Evolutionary conservation across 140 eudicot species (phyloP).

Genomic region (Anethum foeniculum): DNA sequence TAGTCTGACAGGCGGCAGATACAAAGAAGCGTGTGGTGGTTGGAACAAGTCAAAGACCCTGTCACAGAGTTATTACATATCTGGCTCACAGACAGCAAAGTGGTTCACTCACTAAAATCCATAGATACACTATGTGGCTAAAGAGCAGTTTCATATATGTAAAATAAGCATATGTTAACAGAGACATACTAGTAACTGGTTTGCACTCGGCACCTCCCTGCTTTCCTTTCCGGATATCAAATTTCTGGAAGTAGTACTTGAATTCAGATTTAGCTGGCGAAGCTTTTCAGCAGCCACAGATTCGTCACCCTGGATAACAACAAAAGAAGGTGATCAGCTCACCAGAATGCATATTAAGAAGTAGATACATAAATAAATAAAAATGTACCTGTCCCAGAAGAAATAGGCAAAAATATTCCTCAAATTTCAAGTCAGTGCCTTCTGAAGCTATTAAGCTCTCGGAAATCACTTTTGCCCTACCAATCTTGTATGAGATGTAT

Average conservation of each 20-base stretch:
- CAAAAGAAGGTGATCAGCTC: conserved; percentile 4
- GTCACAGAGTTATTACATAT: not conserved
- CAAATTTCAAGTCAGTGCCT: conserved; percentile 79
- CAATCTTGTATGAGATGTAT: conserved; percentile 45
- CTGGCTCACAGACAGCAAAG: not conserved
- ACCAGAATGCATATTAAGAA: not conserved
- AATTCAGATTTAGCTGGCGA: conserved; percentile 47
- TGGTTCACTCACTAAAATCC: not conserved
- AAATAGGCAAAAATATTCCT: conserved; percentile 76
- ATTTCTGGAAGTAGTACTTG: conserved; percentile 47
- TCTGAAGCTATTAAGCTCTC: conserved; percentile 82
- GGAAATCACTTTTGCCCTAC: conserved; percentile 59
- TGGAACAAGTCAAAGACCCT: conserved; percentile 6
- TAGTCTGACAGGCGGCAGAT: not conserved
- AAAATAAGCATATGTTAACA: conserved; percentile 6
- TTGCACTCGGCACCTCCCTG: conserved; percentile 50
- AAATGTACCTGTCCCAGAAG: conserved; percentile 80
- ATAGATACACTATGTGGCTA: conserved; percentile 4
- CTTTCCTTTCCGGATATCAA: conserved; percentile 47
- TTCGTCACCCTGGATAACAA: conserved; percentile 66
- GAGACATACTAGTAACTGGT: conserved; percentile 55
- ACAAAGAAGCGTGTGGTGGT: not conserved
- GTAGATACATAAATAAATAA: not conserved
- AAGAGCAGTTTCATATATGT: conserved; percentile 6
- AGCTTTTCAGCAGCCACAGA: conserved; percentile 71